Evolutionary conservation across 2,329 filamentous ascomycete genomes (phyloP), one percentile per base, ranked within the genome.

Genomic region (Diaporthe sp.): DNA sequence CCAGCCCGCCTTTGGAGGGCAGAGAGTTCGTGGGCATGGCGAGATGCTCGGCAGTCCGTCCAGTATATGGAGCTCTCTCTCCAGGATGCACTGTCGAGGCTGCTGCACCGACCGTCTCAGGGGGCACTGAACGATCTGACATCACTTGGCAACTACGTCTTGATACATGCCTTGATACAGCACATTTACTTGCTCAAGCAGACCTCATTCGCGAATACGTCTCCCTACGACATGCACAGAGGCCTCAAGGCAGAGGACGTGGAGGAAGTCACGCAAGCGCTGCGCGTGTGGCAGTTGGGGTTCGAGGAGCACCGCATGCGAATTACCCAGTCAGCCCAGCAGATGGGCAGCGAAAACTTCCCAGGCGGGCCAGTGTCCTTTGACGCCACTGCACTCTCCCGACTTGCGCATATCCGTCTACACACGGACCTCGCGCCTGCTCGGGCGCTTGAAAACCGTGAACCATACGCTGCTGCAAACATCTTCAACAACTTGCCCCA

Each of bases 81-180:
- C 4, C 89, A 90, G 75, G 89, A 92, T 49, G 88, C 90, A 0
- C 88, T 93, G 65, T 86, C 87, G 7, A 84, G 88, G 55, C 83
- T 92, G 0, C 86, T 93, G 49, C 86, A 89, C 37, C 87, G 90
- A 49, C 84, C 86, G 4, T 84, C 85, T 1, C 87, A 89, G 76
- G 85, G 84, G 0, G 84, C 89, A 0, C 87, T 87, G 1, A 83
- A 86, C 0, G 87, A 88, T 60, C 85, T 91, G 74, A 91, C 90
- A 0, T 90, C 91, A 0, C 83, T 94, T 9, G 93, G 92, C 0
- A 93, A 93, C 79, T 94, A 95, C 78, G 89, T 94, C 10, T 85
- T 95, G 46, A 92, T 95, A 4, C 92, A 94, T 79, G 92, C 92
- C 4, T 82, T 95, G 34, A 88, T 94, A 15, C 93, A 95, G 79